Evolutionary conservation across 148 eudicot species (phyloP).

Genomic region (Nepenthes mirabilis): DNA sequence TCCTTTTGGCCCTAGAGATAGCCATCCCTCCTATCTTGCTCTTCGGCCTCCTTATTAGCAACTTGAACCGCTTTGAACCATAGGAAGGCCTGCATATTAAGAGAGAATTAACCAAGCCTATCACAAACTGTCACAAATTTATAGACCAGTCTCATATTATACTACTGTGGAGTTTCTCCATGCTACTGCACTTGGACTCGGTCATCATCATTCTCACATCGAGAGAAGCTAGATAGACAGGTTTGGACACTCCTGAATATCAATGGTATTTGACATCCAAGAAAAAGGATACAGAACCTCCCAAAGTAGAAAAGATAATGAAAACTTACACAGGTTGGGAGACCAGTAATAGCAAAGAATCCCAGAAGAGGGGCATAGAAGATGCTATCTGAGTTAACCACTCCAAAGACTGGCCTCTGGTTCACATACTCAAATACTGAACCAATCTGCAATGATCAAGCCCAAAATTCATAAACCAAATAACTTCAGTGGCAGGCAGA

Average conservation of each 20-base stretch:
- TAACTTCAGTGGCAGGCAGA: neutral
- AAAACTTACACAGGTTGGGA: conserved; percentile 77
- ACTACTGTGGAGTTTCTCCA: neutral
- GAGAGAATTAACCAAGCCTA: neutral
- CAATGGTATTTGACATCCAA: too few relatives aligned
- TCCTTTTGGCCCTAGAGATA: conserved; percentile 11
- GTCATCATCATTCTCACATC: too few relatives aligned
- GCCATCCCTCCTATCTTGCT: conserved; percentile 86
- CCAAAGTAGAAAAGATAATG: neutral
- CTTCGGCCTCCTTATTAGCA: conserved; percentile 96
- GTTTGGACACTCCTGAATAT: too few relatives aligned
- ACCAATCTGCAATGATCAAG: conserved; percentile 42
- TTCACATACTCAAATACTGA: conserved; percentile 82
- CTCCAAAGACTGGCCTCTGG: conserved; percentile 79
- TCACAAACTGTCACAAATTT: neutral
- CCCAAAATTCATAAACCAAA: neutral
- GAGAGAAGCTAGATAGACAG: too few relatives aligned
- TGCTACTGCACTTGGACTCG: too few relatives aligned
- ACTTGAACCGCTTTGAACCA: conserved; percentile 91
- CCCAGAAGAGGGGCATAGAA: conserved; percentile 91
- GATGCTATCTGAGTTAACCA: conserved; percentile 60
- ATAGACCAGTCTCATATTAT: too few relatives aligned
- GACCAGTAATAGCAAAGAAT: conserved; percentile 75
- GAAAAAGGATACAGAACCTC: neutral
- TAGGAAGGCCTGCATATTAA: conserved; percentile 56